phyloP scores from a whole-genome alignment of 2,329 filamentous ascomycete species.

The Stagonosporopsis chrysanthemi region DNA sequence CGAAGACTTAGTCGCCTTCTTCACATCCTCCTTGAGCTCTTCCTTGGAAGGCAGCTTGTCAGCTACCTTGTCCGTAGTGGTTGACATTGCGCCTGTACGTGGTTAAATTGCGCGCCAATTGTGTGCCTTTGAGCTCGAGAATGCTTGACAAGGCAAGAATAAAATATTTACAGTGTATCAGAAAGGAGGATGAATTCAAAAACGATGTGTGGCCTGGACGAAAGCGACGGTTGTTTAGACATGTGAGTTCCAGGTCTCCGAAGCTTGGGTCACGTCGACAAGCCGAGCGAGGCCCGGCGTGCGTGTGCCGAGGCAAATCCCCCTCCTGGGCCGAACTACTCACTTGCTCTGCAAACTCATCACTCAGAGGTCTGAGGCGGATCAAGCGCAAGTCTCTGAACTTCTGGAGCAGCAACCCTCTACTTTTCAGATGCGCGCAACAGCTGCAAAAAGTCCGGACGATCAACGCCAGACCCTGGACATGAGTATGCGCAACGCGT shows the following conservation, averaged over 20 bases:
- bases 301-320: constrained; percentile 32
- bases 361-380: neutral
- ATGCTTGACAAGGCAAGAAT: neutral
- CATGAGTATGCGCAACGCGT: constrained; percentile 4
- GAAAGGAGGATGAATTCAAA: constrained; percentile 7
- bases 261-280: constrained; percentile 36
- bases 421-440: neutral
- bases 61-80: constrained; percentile 31
- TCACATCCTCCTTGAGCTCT: constrained; percentile 62
- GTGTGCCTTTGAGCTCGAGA: neutral
- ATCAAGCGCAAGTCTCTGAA: neutral
- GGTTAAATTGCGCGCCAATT: constrained; percentile 17
- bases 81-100: constrained; percentile 31
- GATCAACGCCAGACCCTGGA: constrained; percentile 9
- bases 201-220: constrained; percentile 20
- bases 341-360: constrained; percentile 3
- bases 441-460: neutral
- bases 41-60: constrained; percentile 48
- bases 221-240: constrained; percentile 27
- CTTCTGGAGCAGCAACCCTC: neutral
- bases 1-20: constrained; percentile 60
- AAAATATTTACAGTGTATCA: neutral
- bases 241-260: constrained; percentile 42
- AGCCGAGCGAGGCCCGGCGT: constrained; percentile 31
- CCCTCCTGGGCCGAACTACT: constrained; percentile 8